phyloP scores from a whole-genome alignment of 2,329 filamentous ascomycete species.

The Pseudocercospora cruenta region DNA sequence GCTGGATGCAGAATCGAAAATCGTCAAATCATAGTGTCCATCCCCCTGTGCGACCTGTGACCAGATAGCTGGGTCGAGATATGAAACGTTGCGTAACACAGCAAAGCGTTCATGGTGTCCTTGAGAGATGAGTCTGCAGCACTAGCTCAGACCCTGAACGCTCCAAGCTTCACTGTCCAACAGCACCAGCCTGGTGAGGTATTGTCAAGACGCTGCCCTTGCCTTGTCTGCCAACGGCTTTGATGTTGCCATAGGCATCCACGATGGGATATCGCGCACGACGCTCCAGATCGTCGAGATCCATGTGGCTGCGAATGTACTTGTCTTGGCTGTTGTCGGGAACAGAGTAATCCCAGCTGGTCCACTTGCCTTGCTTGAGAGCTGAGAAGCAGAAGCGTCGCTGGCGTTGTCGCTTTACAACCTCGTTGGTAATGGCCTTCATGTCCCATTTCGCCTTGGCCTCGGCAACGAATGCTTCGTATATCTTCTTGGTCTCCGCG shows the following conservation, averaged over 20 bases:
- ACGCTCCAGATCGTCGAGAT: slow-evolving; percentile 78
- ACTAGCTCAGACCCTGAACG: neutral
- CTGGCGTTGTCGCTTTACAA: slow-evolving; percentile 76
- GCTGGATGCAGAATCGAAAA: slow-evolving; percentile 1
- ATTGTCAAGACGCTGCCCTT: slow-evolving; percentile 31
- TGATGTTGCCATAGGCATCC: slow-evolving; percentile 47
- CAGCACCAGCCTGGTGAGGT: slow-evolving; percentile 40
- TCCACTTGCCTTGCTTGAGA: slow-evolving; percentile 73
- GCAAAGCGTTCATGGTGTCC: neutral
- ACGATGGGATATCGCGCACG: slow-evolving; percentile 70
- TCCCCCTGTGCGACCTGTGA: neutral
- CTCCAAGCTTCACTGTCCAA: slow-evolving; percentile 33
- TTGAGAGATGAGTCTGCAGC: neutral
- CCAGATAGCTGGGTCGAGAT: slow-evolving; percentile 1
- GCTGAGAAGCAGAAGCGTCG: slow-evolving; percentile 79
- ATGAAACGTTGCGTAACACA: slow-evolving; percentile 1
- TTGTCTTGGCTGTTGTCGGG: slow-evolving; percentile 64
- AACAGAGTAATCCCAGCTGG: slow-evolving; percentile 85
- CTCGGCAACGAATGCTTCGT: slow-evolving; percentile 71
- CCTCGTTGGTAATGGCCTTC: slow-evolving; percentile 72
- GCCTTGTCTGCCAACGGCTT: slow-evolving; percentile 26
- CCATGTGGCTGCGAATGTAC: slow-evolving; percentile 83
- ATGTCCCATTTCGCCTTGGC: slow-evolving; percentile 80
- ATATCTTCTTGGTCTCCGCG: slow-evolving; percentile 44
- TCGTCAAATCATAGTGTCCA: neutral